Evolutionary conservation across 2,329 filamentous ascomycete species (phyloP).

Genomic region (Diaporthe velutina): DNA sequence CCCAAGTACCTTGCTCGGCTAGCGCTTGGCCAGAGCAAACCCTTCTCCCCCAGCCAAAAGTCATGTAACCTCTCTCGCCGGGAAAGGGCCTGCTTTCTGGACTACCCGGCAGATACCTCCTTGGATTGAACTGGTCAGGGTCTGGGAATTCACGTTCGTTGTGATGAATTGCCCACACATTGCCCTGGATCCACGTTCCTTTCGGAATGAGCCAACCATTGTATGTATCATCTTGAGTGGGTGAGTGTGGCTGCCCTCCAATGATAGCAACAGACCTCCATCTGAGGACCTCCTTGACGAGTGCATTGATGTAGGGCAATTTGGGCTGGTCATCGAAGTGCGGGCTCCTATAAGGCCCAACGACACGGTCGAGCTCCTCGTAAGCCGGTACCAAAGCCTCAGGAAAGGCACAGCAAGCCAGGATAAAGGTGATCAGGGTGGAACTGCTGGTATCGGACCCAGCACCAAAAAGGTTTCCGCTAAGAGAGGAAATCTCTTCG

Average conservation of each 20-base stretch:
- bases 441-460: slow-evolving; percentile 63
- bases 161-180: slow-evolving; percentile 64
- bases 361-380: slow-evolving; percentile 63
- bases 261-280: slow-evolving; percentile 68
- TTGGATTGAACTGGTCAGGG: slow-evolving; percentile 58
- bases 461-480: slow-evolving; percentile 62
- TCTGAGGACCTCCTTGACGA: slow-evolving; percentile 68
- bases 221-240: slow-evolving; percentile 61
- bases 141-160: slow-evolving; percentile 61
- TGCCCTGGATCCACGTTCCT: slow-evolving; percentile 62
- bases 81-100: slow-evolving; percentile 59
- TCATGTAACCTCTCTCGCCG: slow-evolving; percentile 64
- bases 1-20: slow-evolving; percentile 71
- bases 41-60: slow-evolving; percentile 68
- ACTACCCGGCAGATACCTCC: slow-evolving; percentile 55
- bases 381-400: slow-evolving; percentile 61
- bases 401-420: slow-evolving; percentile 64
- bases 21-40: slow-evolving; percentile 67
- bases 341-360: slow-evolving; percentile 62
- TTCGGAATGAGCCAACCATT: slow-evolving; percentile 64
- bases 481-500: slow-evolving; percentile 59
- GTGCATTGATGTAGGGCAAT: slow-evolving; percentile 65
- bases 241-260: slow-evolving; percentile 63
- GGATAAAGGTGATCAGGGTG: slow-evolving; percentile 60
- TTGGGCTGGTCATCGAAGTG: slow-evolving; percentile 59